Base-by-base conservation (phyloP, 2,329 filamentous ascomycete genomes). In the Phymatotrichopsis omnivora region DNA sequence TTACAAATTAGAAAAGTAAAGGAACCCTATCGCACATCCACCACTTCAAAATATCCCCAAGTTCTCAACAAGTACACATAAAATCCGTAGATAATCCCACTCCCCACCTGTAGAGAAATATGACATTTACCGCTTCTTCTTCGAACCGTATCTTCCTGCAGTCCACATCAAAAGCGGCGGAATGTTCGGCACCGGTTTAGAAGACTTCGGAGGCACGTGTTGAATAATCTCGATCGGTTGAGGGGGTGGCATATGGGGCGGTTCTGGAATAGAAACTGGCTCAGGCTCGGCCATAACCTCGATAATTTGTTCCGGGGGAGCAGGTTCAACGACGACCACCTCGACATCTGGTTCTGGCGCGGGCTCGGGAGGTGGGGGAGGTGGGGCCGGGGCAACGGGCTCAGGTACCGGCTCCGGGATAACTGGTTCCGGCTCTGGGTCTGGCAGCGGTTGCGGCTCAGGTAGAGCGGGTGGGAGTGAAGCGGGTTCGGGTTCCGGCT, bases 81-180 rank as follows among this genome's bases (percentile, higher is more conserved):
- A n/a, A n/a, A n/a, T n/a, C n/a, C n/a, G n/a, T n/a, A n/a, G n/a
- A n/a, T n/a, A n/a, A n/a, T n/a, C n/a, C n/a, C n/a, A n/a, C n/a
- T n/a, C n/a, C n/a, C n/a, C n/a, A n/a, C n/a, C n/a, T n/a, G n/a
- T n/a, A n/a, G n/a, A n/a, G n/a, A n/a, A n/a, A n/a, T n/a, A n/a
- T n/a, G n/a, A n/a, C n/a, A n/a, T n/a, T n/a, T n/a, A n/a, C n/a
- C n/a, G n/a, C n/a, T n/a, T n/a, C 29, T 49, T 57, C 25, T 45
- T 49, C 3, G 52, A 45, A 17, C 52, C 55, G 47, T 56, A 56
- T 33, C 57, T 47, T n/a, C 57, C 57, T 16, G 57, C 57, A 27
- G 57, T 57, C 57, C 57, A 59, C 47, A 58, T 56, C 28, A 59
- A 35, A 39, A 59, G 43, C 3, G 57, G 57, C 3, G 53, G 53